Base-by-base conservation (phyloP, 2,329 filamentous ascomycete genomes). In the Bertia moriformis region DNA sequence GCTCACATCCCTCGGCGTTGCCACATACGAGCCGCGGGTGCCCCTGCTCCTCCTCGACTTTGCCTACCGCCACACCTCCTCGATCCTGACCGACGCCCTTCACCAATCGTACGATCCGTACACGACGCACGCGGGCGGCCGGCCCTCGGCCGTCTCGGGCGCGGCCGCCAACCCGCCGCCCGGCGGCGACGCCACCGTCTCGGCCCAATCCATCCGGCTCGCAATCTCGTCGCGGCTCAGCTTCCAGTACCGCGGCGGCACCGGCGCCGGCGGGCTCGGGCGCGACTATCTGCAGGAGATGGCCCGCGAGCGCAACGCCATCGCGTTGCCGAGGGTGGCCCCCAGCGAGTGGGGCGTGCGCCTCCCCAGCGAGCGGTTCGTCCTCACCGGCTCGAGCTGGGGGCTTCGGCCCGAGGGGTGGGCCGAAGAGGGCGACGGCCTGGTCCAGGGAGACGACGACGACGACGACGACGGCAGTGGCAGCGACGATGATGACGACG, bases 11-110 rank as follows among this genome's bases (percentile, higher is more conserved):
- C 79, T 87, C 50, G 83, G 83, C 51, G 83, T 89, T 7, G 78
- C 79, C 3, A 69, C 78, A 30, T 91, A 86, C 66, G 83, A 89
- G 56, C 74, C 82, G 56, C 83, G 84, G 50, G 83, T 91, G 1
- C 84, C 84, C 0, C 71, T 89, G 1, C 76, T 88, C 42, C 76
- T 91, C 38, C 77, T 91, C 55, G 84, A 91, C 62, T 89, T 89
- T 53, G 82, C 84, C 38, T 91, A 91, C 68, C 77, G 84, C 27
- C 83, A 87, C 66, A 84, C 80, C 7, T 76, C 75, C 1, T 70
- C 73, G 41, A 67, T 88, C 24, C 73, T 88, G 15, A 74, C 65
- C 46, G 82, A 87, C 60, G 78, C 76, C 4, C 60, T 84, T 14
- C 78, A 83, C 50, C 70, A 84, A 18, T 68, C 71, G 4, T 69